Conservation (phyloP, 768 basidiomycete species). For the Imleria badia region DNA sequence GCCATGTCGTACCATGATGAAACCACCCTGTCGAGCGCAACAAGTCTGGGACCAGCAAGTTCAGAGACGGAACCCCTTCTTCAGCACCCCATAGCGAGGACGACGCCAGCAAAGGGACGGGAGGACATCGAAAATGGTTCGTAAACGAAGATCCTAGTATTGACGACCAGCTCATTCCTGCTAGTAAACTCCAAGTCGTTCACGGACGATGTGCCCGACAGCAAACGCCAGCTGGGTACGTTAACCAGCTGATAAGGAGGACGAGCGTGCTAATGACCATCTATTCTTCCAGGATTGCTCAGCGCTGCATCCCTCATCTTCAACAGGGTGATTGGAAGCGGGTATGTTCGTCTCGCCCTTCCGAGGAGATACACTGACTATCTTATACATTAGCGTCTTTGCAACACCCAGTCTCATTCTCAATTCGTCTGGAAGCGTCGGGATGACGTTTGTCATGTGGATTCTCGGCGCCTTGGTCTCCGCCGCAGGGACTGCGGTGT, state of each 20-base stretch:
- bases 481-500: constrained; percentile 65
- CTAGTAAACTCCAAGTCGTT: constrained; percentile 6
- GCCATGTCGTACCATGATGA: no score
- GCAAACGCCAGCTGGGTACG: constrained; percentile 53
- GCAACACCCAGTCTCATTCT: constrained; percentile 69
- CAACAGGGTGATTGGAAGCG: constrained; percentile 72
- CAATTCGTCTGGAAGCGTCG: constrained; percentile 66
- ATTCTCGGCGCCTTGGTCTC: constrained; percentile 64
- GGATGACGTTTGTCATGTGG: constrained; percentile 70
- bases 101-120: no score
- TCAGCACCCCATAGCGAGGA: neutral
- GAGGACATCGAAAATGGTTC: constrained; percentile 14
- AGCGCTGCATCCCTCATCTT: constrained; percentile 69
- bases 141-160: neutral
- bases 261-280: neutral
- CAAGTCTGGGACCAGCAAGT: neutral
- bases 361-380: neutral
- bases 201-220: constrained; percentile 47
- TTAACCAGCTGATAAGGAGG: constrained; percentile 1
- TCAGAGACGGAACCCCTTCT: constrained; percentile 26
- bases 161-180: neutral
- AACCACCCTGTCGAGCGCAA: no score
- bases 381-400: constrained; percentile 52
- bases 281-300: constrained; percentile 25
- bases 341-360: constrained; percentile 39